A percentile compares a stretch with the other conserved stretches of the same genome.
These are phyloP conservation scores for Narthecium ossifragum DNA, from an alignment of 106 monocot species.

Conservation along the genomic window DNA sequence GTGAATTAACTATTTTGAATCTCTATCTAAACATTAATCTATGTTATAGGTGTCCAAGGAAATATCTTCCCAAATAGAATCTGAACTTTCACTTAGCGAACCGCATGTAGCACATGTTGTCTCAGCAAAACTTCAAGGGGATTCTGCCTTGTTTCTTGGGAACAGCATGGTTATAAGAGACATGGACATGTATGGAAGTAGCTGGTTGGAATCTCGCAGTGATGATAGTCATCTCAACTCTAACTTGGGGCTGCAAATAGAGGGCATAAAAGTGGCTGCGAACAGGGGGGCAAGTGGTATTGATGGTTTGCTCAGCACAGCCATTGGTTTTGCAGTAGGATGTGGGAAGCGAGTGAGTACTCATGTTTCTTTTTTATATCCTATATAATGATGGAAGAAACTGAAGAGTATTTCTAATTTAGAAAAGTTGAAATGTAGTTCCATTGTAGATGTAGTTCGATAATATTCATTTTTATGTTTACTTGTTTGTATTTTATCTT, in stretches of 20 bases:
- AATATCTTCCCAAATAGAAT: constrained; percentile 58
- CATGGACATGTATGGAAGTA: constrained; percentile 80
- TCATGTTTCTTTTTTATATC: neutral
- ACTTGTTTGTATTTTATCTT: too few relatives aligned
- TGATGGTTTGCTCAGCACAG: constrained; percentile 91
- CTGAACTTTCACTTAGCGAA: constrained; percentile 63
- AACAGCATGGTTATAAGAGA: constrained; percentile 96
- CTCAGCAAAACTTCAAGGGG: constrained; percentile 30
- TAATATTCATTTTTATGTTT: too few relatives aligned
- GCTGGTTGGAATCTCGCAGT: constrained; percentile 24
- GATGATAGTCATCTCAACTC: constrained; percentile 1
- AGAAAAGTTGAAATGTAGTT: neutral
- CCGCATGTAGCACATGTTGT: constrained; percentile 81
- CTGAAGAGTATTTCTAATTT: neutral
- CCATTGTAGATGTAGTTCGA: neutral
- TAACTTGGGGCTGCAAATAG: constrained; percentile 24
- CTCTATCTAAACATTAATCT: neutral
- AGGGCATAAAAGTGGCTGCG: constrained; percentile 57
- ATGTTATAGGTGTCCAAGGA: constrained; percentile 57
- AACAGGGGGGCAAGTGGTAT: constrained; percentile 98
- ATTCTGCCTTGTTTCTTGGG: constrained; percentile 75
- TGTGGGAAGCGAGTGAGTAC: constrained; percentile 58
- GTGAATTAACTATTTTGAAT: too few relatives aligned
- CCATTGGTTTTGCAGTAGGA: constrained; percentile 80
- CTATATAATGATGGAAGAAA: neutral